These are phyloP conservation scores for Cudoniella acicularis DNA, from an alignment of 495 filamentous ascomycete species.

Conservation along the genomic window DNA sequence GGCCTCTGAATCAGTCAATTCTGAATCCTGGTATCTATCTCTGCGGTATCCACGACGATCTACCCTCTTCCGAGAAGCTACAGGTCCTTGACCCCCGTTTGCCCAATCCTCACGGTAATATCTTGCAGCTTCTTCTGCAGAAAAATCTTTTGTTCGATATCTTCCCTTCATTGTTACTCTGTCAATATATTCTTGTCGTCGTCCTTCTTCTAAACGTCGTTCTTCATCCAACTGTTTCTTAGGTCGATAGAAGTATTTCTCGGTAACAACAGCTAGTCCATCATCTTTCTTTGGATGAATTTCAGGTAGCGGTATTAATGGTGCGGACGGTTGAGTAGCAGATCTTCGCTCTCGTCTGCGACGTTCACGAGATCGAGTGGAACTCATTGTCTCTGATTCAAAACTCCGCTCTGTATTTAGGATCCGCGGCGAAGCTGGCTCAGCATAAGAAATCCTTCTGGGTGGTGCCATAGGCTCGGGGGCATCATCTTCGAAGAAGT, in stretches of 20 bases:
- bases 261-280: conserved; percentile 3
- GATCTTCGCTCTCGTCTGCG: background rate
- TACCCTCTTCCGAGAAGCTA: background rate
- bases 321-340: background rate
- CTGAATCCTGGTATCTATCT: conserved; percentile 7
- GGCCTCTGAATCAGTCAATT: conserved; percentile 8
- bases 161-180: background rate
- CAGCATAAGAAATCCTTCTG: background rate
- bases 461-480: background rate
- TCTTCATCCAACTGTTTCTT: background rate
- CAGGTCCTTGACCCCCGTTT: background rate
- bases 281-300: conserved; percentile 1
- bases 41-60: conserved; percentile 4
- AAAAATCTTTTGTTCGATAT: background rate
- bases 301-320: background rate
- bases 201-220: background rate
- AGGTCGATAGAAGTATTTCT: background rate
- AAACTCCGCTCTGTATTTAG: conserved; percentile 3
- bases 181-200: conserved; percentile 9
- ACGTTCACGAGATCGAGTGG: background rate
- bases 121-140: conserved; percentile 7
- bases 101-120: conserved; percentile 22
- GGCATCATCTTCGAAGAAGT: conserved; percentile 3
- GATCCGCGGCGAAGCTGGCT: background rate
- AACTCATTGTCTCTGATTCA: background rate